Evolutionary conservation across 2,329 filamentous ascomycete genomes (phyloP), one percentile per base, ranked within the genome.

Genomic region (Mycocentrospora acerina): DNA sequence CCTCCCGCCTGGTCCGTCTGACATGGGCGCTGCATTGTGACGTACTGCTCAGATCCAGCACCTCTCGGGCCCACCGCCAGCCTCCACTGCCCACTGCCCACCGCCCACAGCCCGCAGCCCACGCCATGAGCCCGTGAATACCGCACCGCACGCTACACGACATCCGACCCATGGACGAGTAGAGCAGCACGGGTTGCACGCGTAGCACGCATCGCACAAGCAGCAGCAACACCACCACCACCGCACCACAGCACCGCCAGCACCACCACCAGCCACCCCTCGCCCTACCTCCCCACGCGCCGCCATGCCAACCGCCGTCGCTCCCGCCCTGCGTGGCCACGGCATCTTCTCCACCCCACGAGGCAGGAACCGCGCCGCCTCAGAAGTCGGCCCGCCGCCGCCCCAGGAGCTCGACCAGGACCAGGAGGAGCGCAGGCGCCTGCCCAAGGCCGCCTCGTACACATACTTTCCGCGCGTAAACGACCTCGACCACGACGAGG

Each of bases 381-480:
- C 64, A 25, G 64, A 67, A 33, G 59, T 51, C 17, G 53, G 42
- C 15, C 56, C 55, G 4, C 46, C 46, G 32, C 50, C 46, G 29
- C 45, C 44, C 27, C 24, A 30, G 32, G 42, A 44, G 26, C 37
- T 37, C 37, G 37, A 53, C 14, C 52, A 49, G 4, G n/a, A n/a
- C n/a, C n/a, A n/a, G n/a, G n/a, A n/a, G 19, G 59, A 63, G 26
- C 34, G 53, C 35, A 48, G 48, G 15, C 53, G 61, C 41, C 46
- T 70, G 32, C 62, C 64, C 37, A 68, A 68, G 40, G 62, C 67
- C 24, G 67, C 67, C 18, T 66, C 62, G 29, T 70, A 70, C 49
- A 69, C 66, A 30, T 68, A 70, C 56, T 67, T 70, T 32, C 64
- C 66, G 9, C 55, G 53, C 7, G 62, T 68, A 19, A 66, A 67